Evolutionary conservation across 2,329 filamentous ascomycete species (phyloP), one percentile per base, ranked within the genome.

Genomic region (Chaetomium olivaceum): DNA sequence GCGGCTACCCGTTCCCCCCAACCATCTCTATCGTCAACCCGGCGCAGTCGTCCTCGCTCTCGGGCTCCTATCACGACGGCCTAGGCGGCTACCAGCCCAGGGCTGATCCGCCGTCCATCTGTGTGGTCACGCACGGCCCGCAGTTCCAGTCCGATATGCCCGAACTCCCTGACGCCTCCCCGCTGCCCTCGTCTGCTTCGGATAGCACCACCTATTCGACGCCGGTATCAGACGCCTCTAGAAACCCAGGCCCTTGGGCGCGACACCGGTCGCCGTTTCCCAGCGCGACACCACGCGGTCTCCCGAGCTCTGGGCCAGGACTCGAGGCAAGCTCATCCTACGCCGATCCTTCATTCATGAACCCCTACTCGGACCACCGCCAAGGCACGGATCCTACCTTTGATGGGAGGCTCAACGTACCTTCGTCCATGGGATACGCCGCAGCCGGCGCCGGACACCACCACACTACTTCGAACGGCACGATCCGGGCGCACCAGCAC

Each of bases 171-270:
- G 81, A 81, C 31, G 73, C 71, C 58, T 77, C 81, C 9, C 76
- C 76, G 5, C 80, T 80, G 75, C 71, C 77, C 3, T 82, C 81
- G 3, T 82, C 82, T 14, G 75, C 79, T n/a, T 77, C 81, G 8
- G 80, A 80, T 54, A 83, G 81, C 72, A 76, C 75, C 72, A 76
- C 75, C 27, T 83, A 80, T 68, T 84, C 82, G 2, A 81, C 82
- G 2, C 78, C 80, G 21, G 68, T 59, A 16, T 80, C 81, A 7
- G 80, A 81, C 16, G 75, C 73, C 54, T 71, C 75, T 2, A 68
- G 73, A 27, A 71, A 72, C 48, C 68, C 61, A 6, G 64, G 68
- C 25, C 50, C 57, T 21, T 72, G 66, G 73, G 73, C 70, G 7
- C 66, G 71, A n/a, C 71, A 70, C 16, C 71, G 70, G 78, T 70